phyloP scores from a whole-genome alignment of 1,284 basidiomycete species.

The Sphagnurus paluster region DNA sequence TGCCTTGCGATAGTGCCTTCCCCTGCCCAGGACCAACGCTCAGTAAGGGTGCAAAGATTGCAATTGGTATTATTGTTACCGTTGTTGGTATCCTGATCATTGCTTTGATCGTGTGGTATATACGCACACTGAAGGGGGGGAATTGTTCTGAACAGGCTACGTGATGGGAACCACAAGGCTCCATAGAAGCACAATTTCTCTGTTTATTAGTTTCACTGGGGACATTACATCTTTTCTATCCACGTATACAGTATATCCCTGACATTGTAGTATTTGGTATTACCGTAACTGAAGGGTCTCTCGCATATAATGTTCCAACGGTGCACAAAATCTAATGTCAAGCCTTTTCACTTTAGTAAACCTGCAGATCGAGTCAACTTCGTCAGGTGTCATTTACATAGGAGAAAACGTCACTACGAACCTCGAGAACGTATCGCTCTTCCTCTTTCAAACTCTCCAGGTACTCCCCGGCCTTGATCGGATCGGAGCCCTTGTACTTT shows the following conservation, averaged over 20 bases:
- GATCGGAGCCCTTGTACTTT: conserved; percentile 68
- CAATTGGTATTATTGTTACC: conserved; percentile 66
- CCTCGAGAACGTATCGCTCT: conserved; percentile 97
- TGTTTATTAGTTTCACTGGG: too few relatives aligned
- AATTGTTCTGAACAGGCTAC: too few relatives aligned
- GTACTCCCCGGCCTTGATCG: conserved; percentile 76
- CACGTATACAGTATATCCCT: background rate
- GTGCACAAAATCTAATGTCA: too few relatives aligned
- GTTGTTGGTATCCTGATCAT: conserved; percentile 60
- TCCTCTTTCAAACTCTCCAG: conserved; percentile 95
- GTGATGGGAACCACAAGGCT: background rate
- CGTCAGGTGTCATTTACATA: background rate
- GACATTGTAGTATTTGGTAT: background rate
- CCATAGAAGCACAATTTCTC: too few relatives aligned
- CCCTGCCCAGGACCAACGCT: conserved; percentile 51
- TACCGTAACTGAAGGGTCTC: too few relatives aligned
- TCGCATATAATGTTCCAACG: too few relatives aligned
- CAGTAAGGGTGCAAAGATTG: conserved; percentile 65
- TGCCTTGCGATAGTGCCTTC: conserved; percentile 77
- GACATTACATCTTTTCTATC: background rate
- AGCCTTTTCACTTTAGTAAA: conserved; percentile 25
- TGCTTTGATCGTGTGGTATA: conserved; percentile 48
- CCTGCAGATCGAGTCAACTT: conserved; percentile 20
- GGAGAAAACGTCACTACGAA: conserved; percentile 33
- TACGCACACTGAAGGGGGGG: conserved; percentile 12